Conservation (phyloP, 2,329 filamentous ascomycete genomes). For the Colletotrichum limetticola region DNA sequence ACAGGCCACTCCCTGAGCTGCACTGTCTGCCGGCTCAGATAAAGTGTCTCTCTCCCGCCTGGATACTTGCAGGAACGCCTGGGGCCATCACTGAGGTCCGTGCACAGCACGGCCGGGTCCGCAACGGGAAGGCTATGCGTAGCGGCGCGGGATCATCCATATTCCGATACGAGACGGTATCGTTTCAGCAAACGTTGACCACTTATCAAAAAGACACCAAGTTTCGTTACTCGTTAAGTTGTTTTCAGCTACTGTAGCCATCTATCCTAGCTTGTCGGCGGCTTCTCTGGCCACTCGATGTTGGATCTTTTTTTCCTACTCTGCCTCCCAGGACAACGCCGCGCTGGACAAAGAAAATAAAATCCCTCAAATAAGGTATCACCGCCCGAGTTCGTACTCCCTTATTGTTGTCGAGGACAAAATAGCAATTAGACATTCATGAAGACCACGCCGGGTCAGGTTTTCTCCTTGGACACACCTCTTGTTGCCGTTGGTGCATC, state of each 20-base stretch:
- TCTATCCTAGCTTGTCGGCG: slow-evolving; percentile 5
- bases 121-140: not conserved
- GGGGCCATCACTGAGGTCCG: not conserved
- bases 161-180: not conserved
- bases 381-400: slow-evolving; percentile 31
- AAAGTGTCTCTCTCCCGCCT: not conserved
- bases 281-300: slow-evolving; percentile 2
- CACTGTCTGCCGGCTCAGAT: not conserved
- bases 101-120: not conserved
- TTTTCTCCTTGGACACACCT: not conserved
- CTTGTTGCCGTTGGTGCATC: not conserved
- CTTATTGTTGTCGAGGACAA: not conserved
- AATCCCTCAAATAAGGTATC: slow-evolving; percentile 35
- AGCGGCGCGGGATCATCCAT: slow-evolving; percentile 22
- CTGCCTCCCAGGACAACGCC: slow-evolving; percentile 28
- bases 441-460: slow-evolving; percentile 32
- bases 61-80: slow-evolving; percentile 6
- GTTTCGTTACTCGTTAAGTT: slow-evolving; percentile 27
- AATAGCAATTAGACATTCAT: slow-evolving; percentile 36
- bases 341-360: slow-evolving; percentile 31
- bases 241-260: slow-evolving; percentile 22
- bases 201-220: not conserved
- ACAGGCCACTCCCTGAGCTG: slow-evolving; percentile 3
- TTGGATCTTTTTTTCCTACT: slow-evolving; percentile 8
- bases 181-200: not conserved